Evolutionary conservation across 73 alveolate genomes (phyloP), one percentile per base, ranked within the genome.

Genomic region (Durusdinium trenchii): DNA sequence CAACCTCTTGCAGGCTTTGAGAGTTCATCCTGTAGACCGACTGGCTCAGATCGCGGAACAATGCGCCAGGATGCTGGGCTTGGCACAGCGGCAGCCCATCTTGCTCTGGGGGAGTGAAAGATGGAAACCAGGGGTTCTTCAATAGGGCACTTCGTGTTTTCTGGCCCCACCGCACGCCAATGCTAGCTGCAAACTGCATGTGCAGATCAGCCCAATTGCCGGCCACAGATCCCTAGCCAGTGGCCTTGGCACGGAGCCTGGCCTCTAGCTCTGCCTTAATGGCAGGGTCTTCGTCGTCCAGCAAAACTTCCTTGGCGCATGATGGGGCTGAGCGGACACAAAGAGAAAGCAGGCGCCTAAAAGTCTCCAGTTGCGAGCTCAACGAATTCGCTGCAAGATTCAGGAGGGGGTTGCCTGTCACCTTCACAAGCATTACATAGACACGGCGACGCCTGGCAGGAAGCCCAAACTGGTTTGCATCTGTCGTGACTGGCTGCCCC

Each of bases 121-220:
- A 16, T 38, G 9, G 9, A 38, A 64, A 64, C 79, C 79, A 64
- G 6, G 79, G 45, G 79, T 64, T 64, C 12, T 64, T 32, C 79
- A 57, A 57, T 23, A 57, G 69, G n/a, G n/a, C n/a, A n/a, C n/a
- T n/a, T n/a, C n/a, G n/a, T n/a, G n/a, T n/a, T n/a, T n/a, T n/a
- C 78, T 35, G 45, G 35, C 98, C 98, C 98, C 98, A 91, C 9
- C 79, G 60, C 40, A 46, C 18, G 32, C 69, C 47, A 57, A 69
- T 1, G 45, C n/a, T 5, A 28, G 28, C 45, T 3, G 90, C 89
- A 38, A 91, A 10, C 35, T 35, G 14, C 79, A 91, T 32, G 61
- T 91, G 98, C 60, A 36, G 79, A 64, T 69, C 98, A 43, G 50
- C 28, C 98, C 98, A 91, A 32, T 75, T 46, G 1, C 43, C 76